These are phyloP conservation scores for Globisporangium splendens DNA, from an alignment of 352 stramenopile species.

Conservation along the genomic window DNA sequence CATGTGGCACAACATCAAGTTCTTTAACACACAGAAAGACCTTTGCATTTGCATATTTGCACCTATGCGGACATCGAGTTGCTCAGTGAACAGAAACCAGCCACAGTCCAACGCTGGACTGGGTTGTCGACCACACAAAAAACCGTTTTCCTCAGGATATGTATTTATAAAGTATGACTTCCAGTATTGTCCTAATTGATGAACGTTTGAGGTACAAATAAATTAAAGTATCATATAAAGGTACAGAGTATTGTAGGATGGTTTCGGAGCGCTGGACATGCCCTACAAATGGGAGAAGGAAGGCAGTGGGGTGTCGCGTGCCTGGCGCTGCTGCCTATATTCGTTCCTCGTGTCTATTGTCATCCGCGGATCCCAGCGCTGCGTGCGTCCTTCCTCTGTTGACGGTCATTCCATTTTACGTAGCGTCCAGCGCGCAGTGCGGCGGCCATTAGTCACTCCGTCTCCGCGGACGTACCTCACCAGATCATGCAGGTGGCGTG, in stretches of 20 bases:
- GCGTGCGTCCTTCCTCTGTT: too few species aligned
- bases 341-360: constrained; percentile 3
- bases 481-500: background rate
- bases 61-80: too few species aligned
- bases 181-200: too few species aligned
- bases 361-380: too few species aligned
- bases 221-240: background rate
- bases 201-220: too few species aligned
- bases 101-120: constrained; percentile 13
- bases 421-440: too few species aligned
- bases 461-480: too few species aligned
- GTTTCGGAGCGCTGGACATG: constrained; percentile 8
- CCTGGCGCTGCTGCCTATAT: background rate
- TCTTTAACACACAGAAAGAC: too few species aligned
- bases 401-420: too few species aligned
- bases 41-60: background rate
- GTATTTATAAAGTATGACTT: background rate
- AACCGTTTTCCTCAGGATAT: constrained; percentile 6
- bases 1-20: too few species aligned
- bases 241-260: background rate
- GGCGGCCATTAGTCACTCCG: too few species aligned
- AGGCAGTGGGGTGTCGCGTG: too few species aligned
- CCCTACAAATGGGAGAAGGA: background rate
- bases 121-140: background rate
- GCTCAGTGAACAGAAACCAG: background rate